A percentile compares a stretch with the other conserved stretches of the same genome.
These are phyloP conservation scores for Lotus japonicus DNA, from an alignment of 306 rosid species.

Conservation along the genomic window DNA sequence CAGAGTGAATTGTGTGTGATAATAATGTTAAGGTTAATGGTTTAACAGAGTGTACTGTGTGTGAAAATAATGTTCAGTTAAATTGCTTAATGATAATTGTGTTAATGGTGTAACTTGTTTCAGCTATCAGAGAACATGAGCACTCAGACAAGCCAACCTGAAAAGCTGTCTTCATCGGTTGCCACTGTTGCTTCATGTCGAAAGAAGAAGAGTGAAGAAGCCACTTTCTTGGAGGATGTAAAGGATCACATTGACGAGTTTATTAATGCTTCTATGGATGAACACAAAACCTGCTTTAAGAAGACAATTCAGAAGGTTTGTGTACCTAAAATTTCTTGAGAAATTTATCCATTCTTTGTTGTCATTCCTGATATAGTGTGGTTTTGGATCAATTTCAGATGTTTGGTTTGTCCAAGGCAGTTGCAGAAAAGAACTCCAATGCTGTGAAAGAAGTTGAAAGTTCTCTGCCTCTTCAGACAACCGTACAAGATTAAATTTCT, in stretches of 20 bases:
- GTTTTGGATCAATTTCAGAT: conserved; percentile 41
- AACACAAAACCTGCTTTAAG: conserved; percentile 74
- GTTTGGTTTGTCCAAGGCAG: conserved; percentile 76
- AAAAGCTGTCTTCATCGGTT: conserved; percentile 31
- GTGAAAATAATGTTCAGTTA: background rate
- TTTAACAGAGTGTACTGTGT: background rate
- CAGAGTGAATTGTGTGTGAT: no score
- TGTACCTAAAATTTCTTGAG: background rate
- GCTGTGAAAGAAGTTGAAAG: conserved; percentile 59
- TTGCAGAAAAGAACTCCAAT: conserved; percentile 44
- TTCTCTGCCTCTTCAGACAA: conserved; percentile 60
- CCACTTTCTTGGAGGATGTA: conserved; percentile 63
- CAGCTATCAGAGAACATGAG: background rate
- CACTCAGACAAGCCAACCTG: conserved; percentile 28
- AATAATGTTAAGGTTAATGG: background rate
- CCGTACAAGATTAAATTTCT: conserved; percentile 34
- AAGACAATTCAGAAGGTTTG: conserved; percentile 66
- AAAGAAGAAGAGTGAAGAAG: conserved; percentile 72
- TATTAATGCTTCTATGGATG: conserved; percentile 75
- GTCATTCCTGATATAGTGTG: background rate
- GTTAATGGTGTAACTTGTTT: no score
- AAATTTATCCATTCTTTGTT: background rate
- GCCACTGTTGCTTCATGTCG: conserved; percentile 53
- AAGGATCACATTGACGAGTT: conserved; percentile 88
- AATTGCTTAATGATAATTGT: no score